A percentile compares a stretch with the other conserved stretches of the same genome.
phyloP scores from a whole-genome alignment of 2,329 filamentous ascomycete species.

The Thelonectria discophora region DNA sequence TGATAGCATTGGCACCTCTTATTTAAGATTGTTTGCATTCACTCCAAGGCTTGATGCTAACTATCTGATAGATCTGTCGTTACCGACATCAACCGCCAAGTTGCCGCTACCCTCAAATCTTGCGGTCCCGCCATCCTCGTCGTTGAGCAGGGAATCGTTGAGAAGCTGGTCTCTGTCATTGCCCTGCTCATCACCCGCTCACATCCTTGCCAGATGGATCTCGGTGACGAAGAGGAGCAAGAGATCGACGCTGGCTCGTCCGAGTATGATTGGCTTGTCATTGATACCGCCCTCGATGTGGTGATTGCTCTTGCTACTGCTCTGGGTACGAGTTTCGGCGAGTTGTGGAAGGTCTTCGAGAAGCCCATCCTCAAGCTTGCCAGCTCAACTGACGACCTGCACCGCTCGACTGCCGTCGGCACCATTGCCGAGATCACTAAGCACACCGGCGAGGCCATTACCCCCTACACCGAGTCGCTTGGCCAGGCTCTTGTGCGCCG shows the following conservation, averaged over 20 bases:
- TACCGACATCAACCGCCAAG: constrained; percentile 93
- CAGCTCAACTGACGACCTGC: constrained; percentile 83
- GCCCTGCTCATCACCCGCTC: constrained; percentile 85
- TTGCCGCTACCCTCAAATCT: constrained; percentile 88
- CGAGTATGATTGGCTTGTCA: constrained; percentile 96
- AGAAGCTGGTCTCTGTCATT: constrained; percentile 79
- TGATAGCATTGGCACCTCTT: constrained; percentile 43
- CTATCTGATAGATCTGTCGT: constrained; percentile 74
- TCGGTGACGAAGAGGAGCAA: constrained; percentile 80
- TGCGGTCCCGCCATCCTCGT: constrained; percentile 88
- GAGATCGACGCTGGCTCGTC: constrained; percentile 81
- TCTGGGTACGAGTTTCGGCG: constrained; percentile 80
- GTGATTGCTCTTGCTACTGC: constrained; percentile 84
- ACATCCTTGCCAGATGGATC: constrained; percentile 92
- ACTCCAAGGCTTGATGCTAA: constrained; percentile 51
- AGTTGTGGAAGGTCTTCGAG: constrained; percentile 96
- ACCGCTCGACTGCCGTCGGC: constrained; percentile 89
- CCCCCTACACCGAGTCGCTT: constrained; percentile 79
- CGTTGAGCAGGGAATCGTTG: constrained; percentile 72
- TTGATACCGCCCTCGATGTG: constrained; percentile 93
- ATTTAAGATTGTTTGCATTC: constrained; percentile 35
- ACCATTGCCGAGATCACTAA: constrained; percentile 91
- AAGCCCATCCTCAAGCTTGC: constrained; percentile 90
- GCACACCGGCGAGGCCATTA: constrained; percentile 83
- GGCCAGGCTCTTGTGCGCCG: constrained; percentile 86